Percentiles rank a stretch among this genome's conserved stretches.
Conservation (phyloP, 23 red algal species). For the Gracilaria caudata region DNA sequence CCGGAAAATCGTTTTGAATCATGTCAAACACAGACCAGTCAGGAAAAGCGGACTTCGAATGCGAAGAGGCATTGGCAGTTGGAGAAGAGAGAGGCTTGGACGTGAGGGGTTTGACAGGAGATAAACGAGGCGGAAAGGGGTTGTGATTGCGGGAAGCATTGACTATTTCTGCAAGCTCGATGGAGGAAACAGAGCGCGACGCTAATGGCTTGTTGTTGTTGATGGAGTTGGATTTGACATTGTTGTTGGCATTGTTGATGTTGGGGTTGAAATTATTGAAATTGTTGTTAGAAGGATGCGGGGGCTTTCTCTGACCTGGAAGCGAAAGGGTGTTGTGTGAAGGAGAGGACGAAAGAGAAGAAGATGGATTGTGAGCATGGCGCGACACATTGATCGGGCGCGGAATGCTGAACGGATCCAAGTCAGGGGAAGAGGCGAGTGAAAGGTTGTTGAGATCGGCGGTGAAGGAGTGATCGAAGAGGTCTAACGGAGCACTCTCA, state of each 20-base stretch:
- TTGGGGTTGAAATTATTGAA: slow-evolving; percentile 2
- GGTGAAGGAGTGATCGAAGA: slow-evolving; percentile 46
- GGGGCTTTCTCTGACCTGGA: slow-evolving; percentile 30
- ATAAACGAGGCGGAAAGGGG: slow-evolving; percentile 12
- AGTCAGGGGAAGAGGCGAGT: slow-evolving; percentile 29
- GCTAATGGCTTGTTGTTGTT: slow-evolving; percentile 29
- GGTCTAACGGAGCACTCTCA: slow-evolving; percentile 62
- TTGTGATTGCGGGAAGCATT: slow-evolving; percentile 8
- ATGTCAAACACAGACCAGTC: slow-evolving; percentile 82
- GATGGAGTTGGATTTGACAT: slow-evolving; percentile 5
- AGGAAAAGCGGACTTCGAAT: slow-evolving; percentile 5
- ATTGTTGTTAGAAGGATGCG: slow-evolving; percentile 32
- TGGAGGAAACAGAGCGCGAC: slow-evolving; percentile 49
- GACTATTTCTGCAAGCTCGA: slow-evolving; percentile 51
- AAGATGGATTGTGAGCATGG: not conserved
- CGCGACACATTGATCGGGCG: slow-evolving; percentile 23
- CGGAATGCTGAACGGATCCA: slow-evolving; percentile 29
- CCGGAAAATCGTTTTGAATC: slow-evolving; percentile 92
- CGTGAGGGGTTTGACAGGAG: slow-evolving; percentile 13
- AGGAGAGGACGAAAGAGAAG: slow-evolving; percentile 21
- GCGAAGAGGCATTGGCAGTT: not conserved
- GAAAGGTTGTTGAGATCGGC: slow-evolving; percentile 33
- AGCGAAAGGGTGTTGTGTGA: slow-evolving; percentile 7
- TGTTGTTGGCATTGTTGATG: slow-evolving; percentile 15
- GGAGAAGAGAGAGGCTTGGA: not conserved